These are phyloP conservation scores for Collybiopsis confluens DNA, from an alignment of 768 basidiomycete genomes.

Conservation along the genomic window DNA sequence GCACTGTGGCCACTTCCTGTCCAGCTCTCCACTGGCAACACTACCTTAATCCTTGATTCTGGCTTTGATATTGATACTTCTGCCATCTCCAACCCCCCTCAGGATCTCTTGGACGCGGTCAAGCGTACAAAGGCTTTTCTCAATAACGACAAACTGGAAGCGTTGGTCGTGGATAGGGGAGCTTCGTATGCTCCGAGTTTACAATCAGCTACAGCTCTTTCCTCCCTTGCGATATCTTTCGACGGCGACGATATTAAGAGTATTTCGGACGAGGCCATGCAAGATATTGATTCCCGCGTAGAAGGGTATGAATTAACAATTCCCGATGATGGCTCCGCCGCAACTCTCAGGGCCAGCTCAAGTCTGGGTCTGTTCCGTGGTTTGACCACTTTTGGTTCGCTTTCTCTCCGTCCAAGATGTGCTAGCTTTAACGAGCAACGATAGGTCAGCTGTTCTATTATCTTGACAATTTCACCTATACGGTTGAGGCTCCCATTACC, in stretches of 20 bases:
- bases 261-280: slow-evolving; percentile 33
- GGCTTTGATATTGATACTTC: slow-evolving; percentile 31
- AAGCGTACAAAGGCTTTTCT: slow-evolving; percentile 26
- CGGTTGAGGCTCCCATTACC: slow-evolving; percentile 49
- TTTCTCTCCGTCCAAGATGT: no score
- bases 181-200: slow-evolving; percentile 24
- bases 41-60: slow-evolving; percentile 15
- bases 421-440: no score
- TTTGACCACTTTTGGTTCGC: slow-evolving; percentile 59
- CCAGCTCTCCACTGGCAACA: slow-evolving; percentile 15
- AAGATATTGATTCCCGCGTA: slow-evolving; percentile 43
- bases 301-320: slow-evolving; percentile 61
- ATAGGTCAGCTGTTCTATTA: slow-evolving; percentile 59
- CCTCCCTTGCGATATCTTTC: slow-evolving; percentile 26
- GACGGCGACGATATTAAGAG: slow-evolving; percentile 1
- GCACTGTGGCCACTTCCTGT: slow-evolving; percentile 27
- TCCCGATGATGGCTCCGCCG: slow-evolving; percentile 48
- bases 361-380: slow-evolving; percentile 68
- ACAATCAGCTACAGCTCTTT: slow-evolving; percentile 22
- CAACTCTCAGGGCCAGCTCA: slow-evolving; percentile 54
- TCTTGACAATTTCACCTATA: slow-evolving; percentile 41
- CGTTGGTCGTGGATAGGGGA: slow-evolving; percentile 38
- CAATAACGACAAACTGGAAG: slow-evolving; percentile 32
- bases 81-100: slow-evolving; percentile 22
- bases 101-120: slow-evolving; percentile 35